These are phyloP conservation scores for Hanseniaspora thailandica DNA, from an alignment of 805 yeast species.

Conservation along the genomic window DNA sequence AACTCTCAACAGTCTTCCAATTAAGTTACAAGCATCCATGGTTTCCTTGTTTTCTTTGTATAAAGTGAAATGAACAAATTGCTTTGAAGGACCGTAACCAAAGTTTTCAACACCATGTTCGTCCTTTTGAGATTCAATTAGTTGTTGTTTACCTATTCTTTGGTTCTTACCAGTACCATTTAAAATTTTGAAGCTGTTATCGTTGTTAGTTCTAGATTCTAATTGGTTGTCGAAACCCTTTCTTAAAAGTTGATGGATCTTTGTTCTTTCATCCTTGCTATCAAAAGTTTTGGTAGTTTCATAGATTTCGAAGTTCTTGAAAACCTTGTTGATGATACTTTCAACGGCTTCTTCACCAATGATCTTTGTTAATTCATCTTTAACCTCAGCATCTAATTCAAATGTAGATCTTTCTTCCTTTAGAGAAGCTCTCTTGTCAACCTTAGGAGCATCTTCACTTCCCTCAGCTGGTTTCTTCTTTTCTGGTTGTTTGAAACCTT, in stretches of 20 bases:
- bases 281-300: constrained; percentile 46
- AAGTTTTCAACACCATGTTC: constrained; percentile 48
- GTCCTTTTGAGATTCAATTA: constrained; percentile 29
- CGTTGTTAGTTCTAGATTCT: constrained; percentile 66
- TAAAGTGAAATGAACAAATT: constrained; percentile 61
- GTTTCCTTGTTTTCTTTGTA: constrained; percentile 95
- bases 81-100: constrained; percentile 62
- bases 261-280: constrained; percentile 65
- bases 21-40: constrained; percentile 77
- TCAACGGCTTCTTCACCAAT: constrained; percentile 53
- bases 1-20: constrained; percentile 60
- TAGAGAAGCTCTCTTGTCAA: constrained; percentile 21
- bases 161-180: constrained; percentile 35
- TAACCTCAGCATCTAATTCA: constrained; percentile 37
- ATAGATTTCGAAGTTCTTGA: constrained; percentile 43
- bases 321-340: constrained; percentile 40
- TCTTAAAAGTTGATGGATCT: constrained; percentile 65
- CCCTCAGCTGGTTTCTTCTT: constrained; percentile 28
- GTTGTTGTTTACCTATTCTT: constrained; percentile 31
- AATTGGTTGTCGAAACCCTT: constrained; percentile 59
- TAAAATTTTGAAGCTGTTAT: constrained; percentile 54
- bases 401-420: constrained; percentile 29
- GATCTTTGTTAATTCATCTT: constrained; percentile 36
- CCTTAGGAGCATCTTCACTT: constrained; percentile 13
- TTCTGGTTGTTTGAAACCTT: constrained; percentile 52